Conservation (phyloP, 352 stramenopile genomes). For the Pythium rishiriense region DNA sequence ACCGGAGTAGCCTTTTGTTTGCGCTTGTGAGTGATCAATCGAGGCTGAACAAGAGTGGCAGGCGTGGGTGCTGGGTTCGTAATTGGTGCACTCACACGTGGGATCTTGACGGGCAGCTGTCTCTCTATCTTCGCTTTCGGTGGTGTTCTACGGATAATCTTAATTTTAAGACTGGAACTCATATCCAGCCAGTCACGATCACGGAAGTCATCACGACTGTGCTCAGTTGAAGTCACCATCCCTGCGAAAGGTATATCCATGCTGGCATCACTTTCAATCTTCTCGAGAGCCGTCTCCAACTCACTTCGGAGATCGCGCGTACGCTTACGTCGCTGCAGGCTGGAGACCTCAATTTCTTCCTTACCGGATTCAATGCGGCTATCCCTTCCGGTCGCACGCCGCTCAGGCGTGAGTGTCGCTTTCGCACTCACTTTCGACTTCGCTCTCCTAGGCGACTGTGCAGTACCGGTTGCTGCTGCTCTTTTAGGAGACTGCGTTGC, state of each 20-base stretch:
- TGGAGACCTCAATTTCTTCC: neutral
- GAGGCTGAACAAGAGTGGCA: neutral
- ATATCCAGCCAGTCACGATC: neutral
- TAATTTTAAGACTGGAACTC: neutral
- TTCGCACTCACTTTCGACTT: too few species aligned
- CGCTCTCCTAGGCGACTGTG: too few species aligned
- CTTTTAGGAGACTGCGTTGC: too few species aligned
- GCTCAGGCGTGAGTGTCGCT: constrained; percentile 7
- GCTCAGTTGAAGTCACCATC: constrained; percentile 16
- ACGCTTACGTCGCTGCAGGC: constrained; percentile 18
- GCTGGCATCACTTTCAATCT: constrained; percentile 22
- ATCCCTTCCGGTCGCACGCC: neutral
- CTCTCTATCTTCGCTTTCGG: constrained; percentile 1
- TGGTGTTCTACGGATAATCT: neutral
- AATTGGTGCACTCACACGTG: neutral
- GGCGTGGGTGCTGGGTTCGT: neutral
- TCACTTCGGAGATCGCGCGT: constrained; percentile 20
- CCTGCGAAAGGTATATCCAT: constrained; percentile 9
- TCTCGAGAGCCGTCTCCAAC: constrained; percentile 26
- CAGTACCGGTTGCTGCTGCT: too few species aligned
- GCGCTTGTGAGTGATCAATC: constrained; percentile 18
- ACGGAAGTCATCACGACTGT: neutral
- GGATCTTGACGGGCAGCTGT: neutral
- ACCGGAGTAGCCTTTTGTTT: constrained; percentile 19
- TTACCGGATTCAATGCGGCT: neutral